A percentile compares a stretch with the other conserved stretches of the same genome.
phyloP scores from a whole-genome alignment of 352 stramenopile genomes.

The Thraustochytrium sp. region DNA sequence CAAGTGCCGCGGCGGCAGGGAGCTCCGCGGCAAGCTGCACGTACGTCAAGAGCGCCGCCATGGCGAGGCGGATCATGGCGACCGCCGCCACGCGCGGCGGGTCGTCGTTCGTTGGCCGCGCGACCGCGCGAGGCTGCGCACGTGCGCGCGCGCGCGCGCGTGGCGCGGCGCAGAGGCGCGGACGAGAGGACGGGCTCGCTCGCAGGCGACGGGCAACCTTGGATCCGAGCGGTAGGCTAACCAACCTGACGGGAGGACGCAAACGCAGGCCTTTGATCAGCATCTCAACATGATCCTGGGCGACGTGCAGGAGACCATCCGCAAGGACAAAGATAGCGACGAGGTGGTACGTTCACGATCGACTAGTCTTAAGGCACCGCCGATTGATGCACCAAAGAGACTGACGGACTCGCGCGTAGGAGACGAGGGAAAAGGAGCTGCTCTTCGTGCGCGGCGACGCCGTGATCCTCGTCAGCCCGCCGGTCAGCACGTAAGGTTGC shows the following conservation, averaged over 20 bases:
- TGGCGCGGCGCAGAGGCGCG: not conserved
- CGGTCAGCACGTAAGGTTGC: slow-evolving; percentile 61
- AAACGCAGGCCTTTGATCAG: slow-evolving; percentile 88
- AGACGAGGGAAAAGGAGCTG: slow-evolving; percentile 91
- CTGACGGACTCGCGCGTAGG: slow-evolving; percentile 59
- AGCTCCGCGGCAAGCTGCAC: slow-evolving; percentile 92
- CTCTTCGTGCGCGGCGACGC: slow-evolving; percentile 98
- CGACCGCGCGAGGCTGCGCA: too few species aligned
- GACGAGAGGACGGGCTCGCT: not conserved
- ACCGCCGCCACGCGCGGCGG: too few species aligned
- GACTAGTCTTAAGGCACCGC: too few species aligned
- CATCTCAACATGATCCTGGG: slow-evolving; percentile 98
- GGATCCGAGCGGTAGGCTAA: not conserved
- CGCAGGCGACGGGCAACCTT: not conserved
- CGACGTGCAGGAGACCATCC: slow-evolving; percentile 98
- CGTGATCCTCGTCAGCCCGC: slow-evolving; percentile 94
- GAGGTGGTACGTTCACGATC: slow-evolving; percentile 53
- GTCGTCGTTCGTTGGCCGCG: too few species aligned
- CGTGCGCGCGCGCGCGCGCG: too few species aligned
- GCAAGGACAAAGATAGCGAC: slow-evolving; percentile 91
- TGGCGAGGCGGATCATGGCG: not conserved
- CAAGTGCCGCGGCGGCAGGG: slow-evolving; percentile 93
- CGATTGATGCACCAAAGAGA: not conserved
- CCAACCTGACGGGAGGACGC: too few species aligned
- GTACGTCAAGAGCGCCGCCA: slow-evolving; percentile 51